phyloP scores from a whole-genome alignment of 2,329 filamentous ascomycete genomes.

The Zymoseptoria tritici region DNA sequence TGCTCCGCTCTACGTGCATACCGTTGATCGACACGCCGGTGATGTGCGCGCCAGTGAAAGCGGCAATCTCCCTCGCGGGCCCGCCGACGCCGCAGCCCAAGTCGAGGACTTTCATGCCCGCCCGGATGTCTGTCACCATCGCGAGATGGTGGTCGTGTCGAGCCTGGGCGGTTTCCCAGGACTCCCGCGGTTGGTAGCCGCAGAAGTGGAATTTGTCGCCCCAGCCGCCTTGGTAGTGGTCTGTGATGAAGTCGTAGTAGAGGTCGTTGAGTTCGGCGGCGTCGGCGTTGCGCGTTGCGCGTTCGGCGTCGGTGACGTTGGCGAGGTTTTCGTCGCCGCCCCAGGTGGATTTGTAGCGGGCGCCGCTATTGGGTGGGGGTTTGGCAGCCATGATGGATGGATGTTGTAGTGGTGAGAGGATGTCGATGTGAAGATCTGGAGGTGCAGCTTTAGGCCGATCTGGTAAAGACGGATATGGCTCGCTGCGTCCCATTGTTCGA shows the following conservation, averaged over 20 bases:
- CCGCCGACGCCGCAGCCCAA: constrained; percentile 29
- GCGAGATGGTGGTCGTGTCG: constrained; percentile 28
- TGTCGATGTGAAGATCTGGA: too few relatives aligned
- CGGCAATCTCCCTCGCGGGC: constrained; percentile 26
- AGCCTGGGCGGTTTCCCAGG: constrained; percentile 75
- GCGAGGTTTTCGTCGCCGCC: not conserved
- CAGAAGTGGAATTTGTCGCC: constrained; percentile 92
- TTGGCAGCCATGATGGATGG: not conserved
- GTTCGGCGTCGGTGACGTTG: not conserved
- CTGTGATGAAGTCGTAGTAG: constrained; percentile 96
- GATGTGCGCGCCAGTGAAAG: constrained; percentile 23
- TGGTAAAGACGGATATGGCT: not conserved
- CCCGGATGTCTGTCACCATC: constrained; percentile 15
- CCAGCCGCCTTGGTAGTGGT: constrained; percentile 93
- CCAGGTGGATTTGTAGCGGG: constrained; percentile 1
- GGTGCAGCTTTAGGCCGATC: too few relatives aligned
- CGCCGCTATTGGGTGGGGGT: not conserved
- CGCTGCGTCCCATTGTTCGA: not conserved
- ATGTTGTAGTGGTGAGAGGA: not conserved
- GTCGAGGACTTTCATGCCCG: constrained; percentile 25
- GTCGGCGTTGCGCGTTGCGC: not conserved
- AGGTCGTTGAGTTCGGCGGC: constrained; percentile 7
- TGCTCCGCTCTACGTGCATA: constrained; percentile 24
- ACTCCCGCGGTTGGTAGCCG: constrained; percentile 74
- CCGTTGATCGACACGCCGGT: constrained; percentile 27